Evolutionary conservation across 1,284 basidiomycete species (phyloP), one percentile per base, ranked within the genome.

Genomic region (Trametes hirsuta): DNA sequence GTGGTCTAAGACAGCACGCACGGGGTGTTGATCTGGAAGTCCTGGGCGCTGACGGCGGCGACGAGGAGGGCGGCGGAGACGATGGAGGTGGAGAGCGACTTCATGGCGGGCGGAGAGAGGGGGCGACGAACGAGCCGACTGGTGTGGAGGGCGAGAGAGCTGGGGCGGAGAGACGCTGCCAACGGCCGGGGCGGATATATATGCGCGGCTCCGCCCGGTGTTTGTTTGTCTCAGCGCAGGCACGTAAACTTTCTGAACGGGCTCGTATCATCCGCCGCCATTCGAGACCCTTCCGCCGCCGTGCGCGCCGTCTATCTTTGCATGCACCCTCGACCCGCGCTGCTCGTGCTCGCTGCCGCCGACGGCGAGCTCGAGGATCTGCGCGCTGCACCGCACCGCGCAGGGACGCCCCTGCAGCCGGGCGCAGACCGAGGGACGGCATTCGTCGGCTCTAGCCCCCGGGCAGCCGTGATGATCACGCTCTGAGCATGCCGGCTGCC

Each of bases 11-110:
- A 6, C 24, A 24, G 11, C 0, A 66, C 73, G 58, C 60, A 74
- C 73, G 72, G 73, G 54, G 73, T 74, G 69, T 71, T 71, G 65
- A 74, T 66, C 53, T 41, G 57, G 58, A 69, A 59, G 18, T 50
- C 39, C 69, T 71, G 70, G 6, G 67, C 69, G 52, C 58, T 37
- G 54, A 62, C 69, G 52, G 59, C 60, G 21, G 61, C 65, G 49
- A 60, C 66, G 52, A 68, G 47, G 62, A 66, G 61, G 45, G 68
- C 71, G 55, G 59, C 56, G 42, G 69, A 46, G 59, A 71, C 47
- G 59, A 72, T 58, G 58, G 66, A 53, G 53, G 66, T 45, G 59
- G 62, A 63, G 55, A 66, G 40, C 48, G 66, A 64, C 67, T 68
- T 67, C 69, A 71, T 71, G 55, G 66, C 57, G 59, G 51, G 44